phyloP scores from a whole-genome alignment of 116 monocot species.

The Iris pallida region DNA sequence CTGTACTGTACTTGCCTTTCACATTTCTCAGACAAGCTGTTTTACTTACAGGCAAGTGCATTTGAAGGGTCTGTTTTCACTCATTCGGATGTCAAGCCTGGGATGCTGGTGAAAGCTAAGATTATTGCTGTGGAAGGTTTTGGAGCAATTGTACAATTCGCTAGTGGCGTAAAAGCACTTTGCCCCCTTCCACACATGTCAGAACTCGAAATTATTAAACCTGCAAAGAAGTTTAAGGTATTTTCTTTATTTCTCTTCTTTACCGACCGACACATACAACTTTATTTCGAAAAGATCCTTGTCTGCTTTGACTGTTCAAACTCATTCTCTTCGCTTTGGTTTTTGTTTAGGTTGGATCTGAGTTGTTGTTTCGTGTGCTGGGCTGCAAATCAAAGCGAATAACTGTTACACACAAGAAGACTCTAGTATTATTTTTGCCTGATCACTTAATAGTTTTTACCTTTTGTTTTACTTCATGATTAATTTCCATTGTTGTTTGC shows the following conservation, averaged over 20 bases:
- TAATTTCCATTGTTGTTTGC: not conserved
- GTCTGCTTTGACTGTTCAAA: not conserved
- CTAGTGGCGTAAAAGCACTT: conserved; percentile 94
- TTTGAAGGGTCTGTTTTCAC: conserved; percentile 91
- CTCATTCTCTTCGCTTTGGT: not conserved
- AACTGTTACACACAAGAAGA: conserved; percentile 88
- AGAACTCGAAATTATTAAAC: conserved; percentile 80
- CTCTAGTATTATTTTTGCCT: conserved; percentile 44
- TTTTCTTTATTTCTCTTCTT: conserved; percentile 4
- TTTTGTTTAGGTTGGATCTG: conserved; percentile 65
- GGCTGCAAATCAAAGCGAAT: conserved; percentile 98
- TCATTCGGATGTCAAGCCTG: conserved; percentile 93
- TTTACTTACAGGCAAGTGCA: conserved; percentile 62
- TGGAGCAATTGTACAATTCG: conserved; percentile 78
- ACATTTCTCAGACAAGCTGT: not conserved
- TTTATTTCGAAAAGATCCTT: not conserved
- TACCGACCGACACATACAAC: not conserved
- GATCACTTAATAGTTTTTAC: not conserved
- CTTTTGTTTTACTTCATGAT: not conserved
- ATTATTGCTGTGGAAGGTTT: conserved; percentile 67
- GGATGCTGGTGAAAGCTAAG: conserved; percentile 81
- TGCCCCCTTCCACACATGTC: conserved; percentile 96
- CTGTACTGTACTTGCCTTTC: conserved; percentile 1
- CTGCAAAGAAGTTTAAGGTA: conserved; percentile 87
- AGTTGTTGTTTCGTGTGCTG: conserved; percentile 81